Base-by-base conservation (phyloP, 108 stramenopile species). In the Parmales sp. region DNA sequence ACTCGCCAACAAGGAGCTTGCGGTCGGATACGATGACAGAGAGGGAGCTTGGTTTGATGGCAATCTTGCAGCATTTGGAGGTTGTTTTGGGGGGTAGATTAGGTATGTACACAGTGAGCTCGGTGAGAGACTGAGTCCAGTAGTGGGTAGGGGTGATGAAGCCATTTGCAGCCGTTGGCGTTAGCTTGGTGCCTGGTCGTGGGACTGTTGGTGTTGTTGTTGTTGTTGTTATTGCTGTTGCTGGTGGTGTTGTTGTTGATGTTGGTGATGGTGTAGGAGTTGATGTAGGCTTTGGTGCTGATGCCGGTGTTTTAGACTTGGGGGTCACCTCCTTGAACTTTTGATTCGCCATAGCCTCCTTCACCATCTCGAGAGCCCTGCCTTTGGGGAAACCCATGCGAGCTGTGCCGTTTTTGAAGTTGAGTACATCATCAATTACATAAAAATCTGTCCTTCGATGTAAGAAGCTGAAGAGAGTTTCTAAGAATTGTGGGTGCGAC, bases 61-160 rank as follows among this genome's bases (percentile, higher is more conserved):
- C 19, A 74, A 18, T 25, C 67, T 64, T 46, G 77, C 74, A 0
- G 89, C 45, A 0, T 74, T 72, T 7, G 74, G 64, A 7, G 82
- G 34, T 38, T 74, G 74, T 0, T 68, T 74, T 13, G 8, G 76
- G 66, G 2, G 91, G 89, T 8, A 90, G 65, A 28, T 28, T 34
- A 16, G 79, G 80, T 43, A 87, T 69, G 38, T 85, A 60, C 0
- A 92, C 88, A 11, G 77, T 90, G 20, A 77, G 80, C 67, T 92
- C 91, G 13, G 88, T 85, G 11, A 92, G 39, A 6, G 85, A 88
- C 72, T 92, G 91, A 4, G 91, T 92, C 91, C 91, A 92, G 54
- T 83, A 82, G 63, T 88, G 90, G n/a, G 51, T 64, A 39, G 75
- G 67, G 4, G 89, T 90, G 3, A 87, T 82, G 44, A 89, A 89